Percentiles rank a stretch among this genome's conserved stretches.
phyloP scores from a whole-genome alignment of 768 basidiomycete species.

The Mycena olivaceomarginata region DNA sequence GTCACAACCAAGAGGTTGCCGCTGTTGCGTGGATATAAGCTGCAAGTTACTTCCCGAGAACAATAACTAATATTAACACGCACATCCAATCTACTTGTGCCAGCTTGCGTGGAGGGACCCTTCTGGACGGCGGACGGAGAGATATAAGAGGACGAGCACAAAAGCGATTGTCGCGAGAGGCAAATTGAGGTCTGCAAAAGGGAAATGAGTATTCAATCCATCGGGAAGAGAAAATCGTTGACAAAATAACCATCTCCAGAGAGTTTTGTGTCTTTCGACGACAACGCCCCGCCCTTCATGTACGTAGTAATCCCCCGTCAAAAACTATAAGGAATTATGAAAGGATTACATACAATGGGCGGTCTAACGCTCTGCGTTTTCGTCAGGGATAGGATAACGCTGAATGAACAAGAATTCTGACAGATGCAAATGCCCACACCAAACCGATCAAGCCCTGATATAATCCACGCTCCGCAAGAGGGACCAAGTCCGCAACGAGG shows the following conservation, averaged over 20 bases:
- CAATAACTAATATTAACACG: slow-evolving; percentile 27
- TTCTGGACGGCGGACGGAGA: slow-evolving; percentile 50
- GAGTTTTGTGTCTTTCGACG: slow-evolving; percentile 35
- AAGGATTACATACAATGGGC: slow-evolving; percentile 15
- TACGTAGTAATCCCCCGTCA: too few species aligned
- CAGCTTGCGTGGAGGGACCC: slow-evolving; percentile 53
- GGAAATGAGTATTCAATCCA: too few species aligned
- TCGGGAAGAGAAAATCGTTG: too few species aligned
- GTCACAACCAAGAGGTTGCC: slow-evolving; percentile 58
- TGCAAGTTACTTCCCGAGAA: too few species aligned
- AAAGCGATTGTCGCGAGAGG: slow-evolving; percentile 49
- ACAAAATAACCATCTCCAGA: slow-evolving; percentile 56
- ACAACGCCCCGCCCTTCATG: slow-evolving; percentile 43
- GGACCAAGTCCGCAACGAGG: slow-evolving; percentile 62
- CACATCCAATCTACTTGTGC: slow-evolving; percentile 59
- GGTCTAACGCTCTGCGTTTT: slow-evolving; percentile 19
- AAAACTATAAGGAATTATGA: neutral
- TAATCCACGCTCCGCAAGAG: slow-evolving; percentile 61
- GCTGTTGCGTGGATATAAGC: slow-evolving; percentile 38
- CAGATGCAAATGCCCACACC: slow-evolving; percentile 55
- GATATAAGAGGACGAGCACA: slow-evolving; percentile 42
- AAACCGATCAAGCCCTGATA: slow-evolving; percentile 54
- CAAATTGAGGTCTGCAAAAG: slow-evolving; percentile 56
- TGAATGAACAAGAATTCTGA: neutral
- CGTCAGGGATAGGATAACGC: too few species aligned